Conservation (phyloP, 148 eudicot species). For the Amaranthus palmeri region DNA sequence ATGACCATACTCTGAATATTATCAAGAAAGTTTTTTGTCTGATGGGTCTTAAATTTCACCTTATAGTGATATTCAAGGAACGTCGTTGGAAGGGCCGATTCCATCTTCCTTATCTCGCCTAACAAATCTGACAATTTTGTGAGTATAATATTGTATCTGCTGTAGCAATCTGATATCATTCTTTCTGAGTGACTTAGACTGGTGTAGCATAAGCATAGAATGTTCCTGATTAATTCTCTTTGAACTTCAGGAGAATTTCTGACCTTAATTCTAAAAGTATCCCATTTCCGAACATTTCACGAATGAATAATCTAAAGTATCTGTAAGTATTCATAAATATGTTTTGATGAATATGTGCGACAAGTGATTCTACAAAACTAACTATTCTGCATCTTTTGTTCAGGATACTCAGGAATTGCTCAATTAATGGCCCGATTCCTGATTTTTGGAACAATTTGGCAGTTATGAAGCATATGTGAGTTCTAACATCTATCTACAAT, state of each 20-base stretch:
- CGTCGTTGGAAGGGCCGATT: conserved; percentile 74
- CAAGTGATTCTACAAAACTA: neutral
- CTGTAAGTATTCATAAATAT: conserved; percentile 43
- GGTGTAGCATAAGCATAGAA: neutral
- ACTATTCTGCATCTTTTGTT: conserved; percentile 11
- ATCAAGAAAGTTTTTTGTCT: neutral
- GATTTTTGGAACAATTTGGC: conserved; percentile 33
- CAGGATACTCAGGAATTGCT: conserved; percentile 78
- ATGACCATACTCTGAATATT: neutral
- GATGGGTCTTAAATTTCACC: neutral
- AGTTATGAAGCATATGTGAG: conserved; percentile 27
- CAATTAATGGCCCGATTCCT: conserved; percentile 49
- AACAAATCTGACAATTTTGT: conserved; percentile 45
- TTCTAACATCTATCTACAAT: neutral
- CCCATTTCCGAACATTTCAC: conserved; percentile 48
- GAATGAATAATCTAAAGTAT: conserved; percentile 25
- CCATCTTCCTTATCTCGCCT: conserved; percentile 50
- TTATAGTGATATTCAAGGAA: conserved; percentile 74
- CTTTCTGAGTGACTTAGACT: neutral
- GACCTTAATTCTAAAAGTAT: conserved; percentile 42
- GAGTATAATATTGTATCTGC: conserved; percentile 25
- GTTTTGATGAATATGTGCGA: neutral
- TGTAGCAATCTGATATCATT: neutral
- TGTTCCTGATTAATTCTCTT: conserved; percentile 14
- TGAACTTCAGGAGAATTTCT: conserved; percentile 64